Evolutionary conservation across 176 grass and related monocot species (phyloP).

Genomic region (Dendrocalamus sinicus): DNA sequence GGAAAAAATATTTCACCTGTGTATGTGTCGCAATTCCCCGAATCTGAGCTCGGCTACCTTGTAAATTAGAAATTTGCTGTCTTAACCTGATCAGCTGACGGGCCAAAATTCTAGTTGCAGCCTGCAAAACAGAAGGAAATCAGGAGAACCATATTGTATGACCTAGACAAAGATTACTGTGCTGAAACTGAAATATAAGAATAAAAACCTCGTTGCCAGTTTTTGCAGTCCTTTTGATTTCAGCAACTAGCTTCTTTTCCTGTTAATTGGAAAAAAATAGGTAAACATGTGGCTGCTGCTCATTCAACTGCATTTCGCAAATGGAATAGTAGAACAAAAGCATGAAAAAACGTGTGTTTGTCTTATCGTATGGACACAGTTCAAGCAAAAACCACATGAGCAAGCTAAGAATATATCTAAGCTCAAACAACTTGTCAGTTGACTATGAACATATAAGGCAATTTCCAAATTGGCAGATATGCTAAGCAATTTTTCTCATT

Average conservation of each 20-base stretch:
- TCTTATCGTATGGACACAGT: conserved; percentile 3
- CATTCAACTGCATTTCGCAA: conserved; percentile 31
- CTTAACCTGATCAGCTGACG: conserved; percentile 90
- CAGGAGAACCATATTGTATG: not conserved
- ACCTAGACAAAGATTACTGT: not conserved
- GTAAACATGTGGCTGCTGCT: not conserved
- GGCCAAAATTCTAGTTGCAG: conserved; percentile 85
- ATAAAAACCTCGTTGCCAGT: conserved; percentile 86
- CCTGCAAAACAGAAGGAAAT: conserved; percentile 55
- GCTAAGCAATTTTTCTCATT: not conserved
- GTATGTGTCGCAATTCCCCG: conserved; percentile 88
- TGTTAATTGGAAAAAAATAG: conserved; percentile 45
- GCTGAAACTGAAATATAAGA: conserved; percentile 40
- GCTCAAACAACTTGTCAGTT: conserved; percentile 30
- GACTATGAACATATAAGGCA: conserved; percentile 5
- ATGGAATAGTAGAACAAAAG: conserved; percentile 3
- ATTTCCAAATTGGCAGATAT: conserved; percentile 21
- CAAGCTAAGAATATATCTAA: conserved; percentile 18
- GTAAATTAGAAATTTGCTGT: conserved; percentile 92
- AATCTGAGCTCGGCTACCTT: conserved; percentile 90
- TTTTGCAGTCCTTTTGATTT: conserved; percentile 99
- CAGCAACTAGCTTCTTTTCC: conserved; percentile 89
- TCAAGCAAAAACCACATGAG: not conserved
- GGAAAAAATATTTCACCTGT: conserved; percentile 61
- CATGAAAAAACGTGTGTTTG: conserved; percentile 20